phyloP scores from a whole-genome alignment of 305 asterid genomes.

The Ilex paraguariensis region DNA sequence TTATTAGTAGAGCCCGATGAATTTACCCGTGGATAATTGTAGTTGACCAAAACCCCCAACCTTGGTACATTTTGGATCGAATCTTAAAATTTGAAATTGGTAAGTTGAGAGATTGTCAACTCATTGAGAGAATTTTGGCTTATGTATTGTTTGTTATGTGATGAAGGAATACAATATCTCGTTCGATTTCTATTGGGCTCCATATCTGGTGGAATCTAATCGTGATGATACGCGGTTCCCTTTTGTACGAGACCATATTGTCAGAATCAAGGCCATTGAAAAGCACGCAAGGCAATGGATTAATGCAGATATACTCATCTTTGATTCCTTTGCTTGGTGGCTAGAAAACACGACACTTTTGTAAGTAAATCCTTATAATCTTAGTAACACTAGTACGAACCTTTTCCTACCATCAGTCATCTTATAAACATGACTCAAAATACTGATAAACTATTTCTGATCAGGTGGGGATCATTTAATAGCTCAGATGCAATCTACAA shows the following conservation, averaged over 20 bases:
- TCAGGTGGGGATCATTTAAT: constrained; percentile 21
- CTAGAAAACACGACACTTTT: no score
- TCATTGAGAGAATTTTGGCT: neutral
- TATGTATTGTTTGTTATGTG: neutral
- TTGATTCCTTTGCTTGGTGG: neutral
- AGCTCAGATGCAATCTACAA: constrained; percentile 17
- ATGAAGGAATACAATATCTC: neutral
- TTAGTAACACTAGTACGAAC: no score
- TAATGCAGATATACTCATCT: neutral
- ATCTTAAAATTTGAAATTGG: no score
- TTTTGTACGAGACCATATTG: neutral
- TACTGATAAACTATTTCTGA: neutral
- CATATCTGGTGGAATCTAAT: neutral
- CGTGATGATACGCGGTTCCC: neutral
- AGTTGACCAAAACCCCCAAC: no score
- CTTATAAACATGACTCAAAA: no score
- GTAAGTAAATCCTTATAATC: no score
- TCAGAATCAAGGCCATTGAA: neutral
- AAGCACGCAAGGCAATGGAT: neutral
- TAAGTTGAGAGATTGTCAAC: neutral
- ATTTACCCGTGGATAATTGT: no score
- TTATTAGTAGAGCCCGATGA: no score
- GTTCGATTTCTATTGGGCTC: neutral
- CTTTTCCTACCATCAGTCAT: no score
- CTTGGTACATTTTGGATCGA: no score